These are phyloP conservation scores for Plenodomus biglobosus DNA, from an alignment of 2,329 filamentous ascomycete species.

Conservation along the genomic window DNA sequence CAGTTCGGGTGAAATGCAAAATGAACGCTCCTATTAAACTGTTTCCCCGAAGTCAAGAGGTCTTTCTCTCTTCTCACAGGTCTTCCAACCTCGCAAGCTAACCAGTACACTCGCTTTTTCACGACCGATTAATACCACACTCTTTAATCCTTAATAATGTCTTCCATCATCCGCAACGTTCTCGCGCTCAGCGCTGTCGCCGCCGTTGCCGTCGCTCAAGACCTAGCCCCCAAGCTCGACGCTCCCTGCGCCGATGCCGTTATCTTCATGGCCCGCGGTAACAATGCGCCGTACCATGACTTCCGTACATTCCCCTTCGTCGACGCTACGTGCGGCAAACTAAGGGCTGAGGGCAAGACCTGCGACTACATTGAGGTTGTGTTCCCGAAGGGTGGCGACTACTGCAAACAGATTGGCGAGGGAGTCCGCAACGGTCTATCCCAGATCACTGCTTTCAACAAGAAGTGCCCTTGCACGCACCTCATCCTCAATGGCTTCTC, in stretches of 20 bases:
- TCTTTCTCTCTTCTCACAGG: conserved; percentile 23
- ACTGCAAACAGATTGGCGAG: conserved; percentile 20
- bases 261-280: conserved; percentile 29
- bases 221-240: conserved; percentile 27
- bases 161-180: conserved; percentile 25
- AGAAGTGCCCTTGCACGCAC: conserved; percentile 56
- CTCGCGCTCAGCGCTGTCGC: conserved; percentile 26
- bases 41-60: conserved; percentile 18
- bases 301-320: conserved; percentile 23
- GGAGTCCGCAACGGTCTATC: conserved; percentile 23
- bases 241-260: conserved; percentile 26
- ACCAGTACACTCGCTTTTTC: conserved; percentile 27
- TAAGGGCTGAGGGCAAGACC: conserved; percentile 25
- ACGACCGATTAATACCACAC: conserved; percentile 17
- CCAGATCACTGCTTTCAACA: conserved; percentile 57
- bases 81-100: conserved; percentile 23
- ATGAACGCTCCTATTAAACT: conserved; percentile 23
- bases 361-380: conserved; percentile 30
- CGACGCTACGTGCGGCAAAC: conserved; percentile 24
- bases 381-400: conserved; percentile 17
- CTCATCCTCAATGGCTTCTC: conserved; percentile 63
- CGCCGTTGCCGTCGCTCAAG: conserved; percentile 36
- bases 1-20: conserved; percentile 15
- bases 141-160: conserved; percentile 33
- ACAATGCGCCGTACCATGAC: conserved; percentile 26